Base-by-base conservation (phyloP, 345 rosid species). In the Brassica nigra region DNA sequence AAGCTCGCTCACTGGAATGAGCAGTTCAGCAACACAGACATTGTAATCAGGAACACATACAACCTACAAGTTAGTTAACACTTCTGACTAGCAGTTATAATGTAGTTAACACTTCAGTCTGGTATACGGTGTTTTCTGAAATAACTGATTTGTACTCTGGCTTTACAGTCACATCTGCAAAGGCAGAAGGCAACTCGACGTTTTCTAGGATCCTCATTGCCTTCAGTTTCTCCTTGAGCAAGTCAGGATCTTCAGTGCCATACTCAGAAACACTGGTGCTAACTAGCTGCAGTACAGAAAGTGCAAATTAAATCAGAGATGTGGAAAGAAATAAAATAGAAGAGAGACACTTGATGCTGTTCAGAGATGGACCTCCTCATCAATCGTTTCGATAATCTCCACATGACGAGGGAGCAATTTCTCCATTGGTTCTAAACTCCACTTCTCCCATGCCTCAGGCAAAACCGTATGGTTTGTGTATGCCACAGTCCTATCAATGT, bases 361-460 rank as follows among this genome's bases (percentile, higher is more conserved):
- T 81, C 67, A 73, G 72, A 59, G 27, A 61, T 23, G 73, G 62
- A 91, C 97, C 94, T 91, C 92, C 77, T 89, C 92, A 78, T 91
- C 97, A 65, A 91, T 88, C 88, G 76, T 85, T 88, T 91, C 92
- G 57, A 91, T 91, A 49, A 91, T 91, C 87, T 88, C 91, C 55
- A 88, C 84, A 71, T 89, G 97, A 20, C 97, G 89, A 70, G 97
- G 97, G 44, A 91, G 84, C 80, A 91, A 62, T 75, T 88, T 87
- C 85, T 86, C 86, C 97, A 89, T 84, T 36, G 89, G 92, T 75
- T 88, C 97, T 66, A 91, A 84, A 79, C 94, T 91, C 97, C 97
- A 91, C 82, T 91, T 91, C 88, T 91, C 97, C 84, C 90, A 70
- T 28, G 97, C 97, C 86, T 91, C 97, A 6, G 97, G 97, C 77